Conservation (phyloP, 805 yeast genomes). For the Yarrowia bubula region DNA sequence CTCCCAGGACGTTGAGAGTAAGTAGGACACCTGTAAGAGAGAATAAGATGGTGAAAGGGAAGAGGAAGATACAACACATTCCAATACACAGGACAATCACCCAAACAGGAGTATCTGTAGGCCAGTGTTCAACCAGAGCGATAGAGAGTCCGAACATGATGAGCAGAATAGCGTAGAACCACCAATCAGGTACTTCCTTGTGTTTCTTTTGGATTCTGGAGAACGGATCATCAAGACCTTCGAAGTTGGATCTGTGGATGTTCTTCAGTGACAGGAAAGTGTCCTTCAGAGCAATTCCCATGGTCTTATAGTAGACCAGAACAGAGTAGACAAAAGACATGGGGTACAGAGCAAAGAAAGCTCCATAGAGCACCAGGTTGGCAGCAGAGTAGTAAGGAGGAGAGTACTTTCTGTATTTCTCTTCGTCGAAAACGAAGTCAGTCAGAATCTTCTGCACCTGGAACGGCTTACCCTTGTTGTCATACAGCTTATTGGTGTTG, state of each 20-base stretch:
- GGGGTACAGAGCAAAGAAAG: background rate
- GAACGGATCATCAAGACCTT: background rate
- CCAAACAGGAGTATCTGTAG: background rate
- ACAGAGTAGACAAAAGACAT: background rate
- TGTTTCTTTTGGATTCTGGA: background rate
- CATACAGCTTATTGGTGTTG: slow-evolving; percentile 50
- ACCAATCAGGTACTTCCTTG: background rate
- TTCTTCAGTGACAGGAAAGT: background rate
- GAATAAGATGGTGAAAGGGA: background rate
- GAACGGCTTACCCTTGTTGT: slow-evolving; percentile 51
- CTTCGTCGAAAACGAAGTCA: slow-evolving; percentile 43
- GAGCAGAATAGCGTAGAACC: background rate
- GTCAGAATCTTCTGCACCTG: slow-evolving; percentile 47
- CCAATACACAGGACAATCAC: background rate
- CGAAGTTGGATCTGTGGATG: background rate
- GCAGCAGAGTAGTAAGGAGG: slow-evolving; percentile 65
- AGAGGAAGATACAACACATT: background rate
- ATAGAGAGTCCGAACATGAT: background rate
- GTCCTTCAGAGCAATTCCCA: background rate
- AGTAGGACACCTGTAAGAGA: background rate
- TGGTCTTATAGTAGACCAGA: background rate
- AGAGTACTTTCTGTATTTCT: slow-evolving; percentile 54
- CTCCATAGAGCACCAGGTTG: slow-evolving; percentile 42
- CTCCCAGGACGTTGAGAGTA: background rate
- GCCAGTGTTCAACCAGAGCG: background rate